Evolutionary conservation across 2,329 filamentous ascomycete genomes (phyloP).

Genomic region (Microascus cirrosus): DNA sequence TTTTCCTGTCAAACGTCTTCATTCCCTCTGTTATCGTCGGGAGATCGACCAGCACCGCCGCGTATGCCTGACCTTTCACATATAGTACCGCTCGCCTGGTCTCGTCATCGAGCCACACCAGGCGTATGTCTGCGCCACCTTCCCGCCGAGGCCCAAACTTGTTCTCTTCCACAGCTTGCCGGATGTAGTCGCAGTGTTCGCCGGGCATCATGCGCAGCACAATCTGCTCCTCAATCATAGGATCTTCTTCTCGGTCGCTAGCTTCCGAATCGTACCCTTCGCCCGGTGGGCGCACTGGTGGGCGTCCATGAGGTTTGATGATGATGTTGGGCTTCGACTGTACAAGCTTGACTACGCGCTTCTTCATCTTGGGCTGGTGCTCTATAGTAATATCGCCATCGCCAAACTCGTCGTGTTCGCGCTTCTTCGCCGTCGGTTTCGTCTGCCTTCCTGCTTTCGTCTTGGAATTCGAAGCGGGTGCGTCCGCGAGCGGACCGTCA

Average conservation of each 20-base stretch:
- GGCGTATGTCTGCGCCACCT: slow-evolving; percentile 64
- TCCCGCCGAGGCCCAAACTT: slow-evolving; percentile 57
- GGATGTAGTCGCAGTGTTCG: slow-evolving; percentile 74
- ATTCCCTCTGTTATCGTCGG: slow-evolving; percentile 82
- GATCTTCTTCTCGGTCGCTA: slow-evolving; percentile 79
- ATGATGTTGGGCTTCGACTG: slow-evolving; percentile 20
- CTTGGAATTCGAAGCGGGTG: slow-evolving; percentile 23
- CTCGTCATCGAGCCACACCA: slow-evolving; percentile 70
- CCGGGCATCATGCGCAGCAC: slow-evolving; percentile 81
- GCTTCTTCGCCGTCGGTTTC: slow-evolving; percentile 54
- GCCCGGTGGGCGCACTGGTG: slow-evolving; percentile 59
- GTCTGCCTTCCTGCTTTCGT: slow-evolving; percentile 49
- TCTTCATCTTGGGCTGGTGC: slow-evolving; percentile 8
- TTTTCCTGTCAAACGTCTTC: slow-evolving; percentile 86
- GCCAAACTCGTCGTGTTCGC: slow-evolving; percentile 41
- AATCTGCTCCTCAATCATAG: slow-evolving; percentile 80
- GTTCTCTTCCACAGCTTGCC: slow-evolving; percentile 62
- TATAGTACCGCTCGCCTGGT: slow-evolving; percentile 62
- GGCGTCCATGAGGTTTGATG: slow-evolving; percentile 55
- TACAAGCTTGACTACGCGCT: slow-evolving; percentile 10
- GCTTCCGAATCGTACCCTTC: slow-evolving; percentile 96
- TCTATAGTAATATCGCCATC: slow-evolving; percentile 21
- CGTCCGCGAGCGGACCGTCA: slow-evolving; percentile 8
- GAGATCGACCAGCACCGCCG: slow-evolving; percentile 69
- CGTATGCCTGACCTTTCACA: slow-evolving; percentile 61